Evolutionary conservation across 2,329 filamentous ascomycete genomes (phyloP).

Genomic region (Ophiostoma quercus): DNA sequence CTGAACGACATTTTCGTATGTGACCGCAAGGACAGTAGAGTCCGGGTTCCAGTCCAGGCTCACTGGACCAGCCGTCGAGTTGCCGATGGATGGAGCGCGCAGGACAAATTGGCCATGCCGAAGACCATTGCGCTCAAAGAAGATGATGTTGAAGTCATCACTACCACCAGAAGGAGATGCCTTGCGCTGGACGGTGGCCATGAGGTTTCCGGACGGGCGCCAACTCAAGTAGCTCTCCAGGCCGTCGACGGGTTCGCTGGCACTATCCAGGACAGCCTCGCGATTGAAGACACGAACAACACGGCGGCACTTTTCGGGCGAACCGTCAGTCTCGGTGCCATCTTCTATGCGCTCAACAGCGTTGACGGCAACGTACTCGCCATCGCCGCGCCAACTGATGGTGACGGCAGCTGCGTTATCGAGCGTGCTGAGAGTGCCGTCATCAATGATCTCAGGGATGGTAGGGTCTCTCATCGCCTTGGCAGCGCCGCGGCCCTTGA

Average conservation of each 20-base stretch:
- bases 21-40: conserved; percentile 83
- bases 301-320: conserved; percentile 51
- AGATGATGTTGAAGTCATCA: conserved; percentile 68
- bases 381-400: conserved; percentile 93
- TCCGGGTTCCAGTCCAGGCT: conserved; percentile 82
- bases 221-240: conserved; percentile 85
- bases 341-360: conserved; percentile 51
- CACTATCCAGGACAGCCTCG: conserved; percentile 84
- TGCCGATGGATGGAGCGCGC: conserved; percentile 37
- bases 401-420: conserved; percentile 62
- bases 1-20: conserved; percentile 68
- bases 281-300: conserved; percentile 85
- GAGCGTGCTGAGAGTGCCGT: conserved; percentile 66
- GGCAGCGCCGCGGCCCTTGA: conserved; percentile 86
- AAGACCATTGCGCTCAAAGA: conserved; percentile 96
- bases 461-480: conserved; percentile 86
- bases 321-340: conserved; percentile 27
- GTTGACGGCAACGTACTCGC: conserved; percentile 83
- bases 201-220: conserved; percentile 83
- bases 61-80: conserved; percentile 45
- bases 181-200: conserved; percentile 72
- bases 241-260: conserved; percentile 89
- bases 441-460: conserved; percentile 85
- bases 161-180: conserved; percentile 36
- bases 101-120: conserved; percentile 93